Evolutionary conservation across 805 yeast species (phyloP).

Genomic region (Lipomyces mesembrius): DNA sequence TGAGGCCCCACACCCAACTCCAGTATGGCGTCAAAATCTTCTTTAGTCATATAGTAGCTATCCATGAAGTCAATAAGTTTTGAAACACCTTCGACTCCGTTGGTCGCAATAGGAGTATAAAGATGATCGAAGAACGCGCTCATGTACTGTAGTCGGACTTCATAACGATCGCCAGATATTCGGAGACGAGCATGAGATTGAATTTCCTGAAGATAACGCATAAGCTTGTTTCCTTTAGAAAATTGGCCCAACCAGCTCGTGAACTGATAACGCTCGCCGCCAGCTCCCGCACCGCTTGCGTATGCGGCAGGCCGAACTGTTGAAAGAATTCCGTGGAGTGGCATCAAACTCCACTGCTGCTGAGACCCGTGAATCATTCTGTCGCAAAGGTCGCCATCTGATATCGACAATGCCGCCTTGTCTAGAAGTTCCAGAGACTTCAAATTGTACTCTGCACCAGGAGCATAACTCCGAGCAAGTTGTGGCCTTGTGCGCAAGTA

Average conservation of each 20-base stretch:
- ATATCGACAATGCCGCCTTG: slow-evolving; percentile 82
- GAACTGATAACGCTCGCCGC: slow-evolving; percentile 71
- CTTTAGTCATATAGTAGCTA: slow-evolving; percentile 79
- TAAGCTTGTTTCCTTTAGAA: slow-evolving; percentile 55
- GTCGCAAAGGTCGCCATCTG: slow-evolving; percentile 83
- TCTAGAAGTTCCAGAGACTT: slow-evolving; percentile 67
- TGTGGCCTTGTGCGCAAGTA: slow-evolving; percentile 70
- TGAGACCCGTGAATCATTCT: slow-evolving; percentile 69
- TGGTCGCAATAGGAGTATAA: slow-evolving; percentile 58
- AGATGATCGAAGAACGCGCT: slow-evolving; percentile 65
- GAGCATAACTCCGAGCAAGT: slow-evolving; percentile 37
- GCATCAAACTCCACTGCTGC: slow-evolving; percentile 64
- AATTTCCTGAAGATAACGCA: slow-evolving; percentile 78
- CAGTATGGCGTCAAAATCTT: slow-evolving; percentile 88
- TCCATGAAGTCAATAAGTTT: slow-evolving; percentile 78
- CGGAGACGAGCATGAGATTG: slow-evolving; percentile 84
- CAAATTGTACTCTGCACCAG: slow-evolving; percentile 45
- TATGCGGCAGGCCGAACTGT: slow-evolving; percentile 77
- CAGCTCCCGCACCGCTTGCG: slow-evolving; percentile 67
- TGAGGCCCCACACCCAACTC: slow-evolving; percentile 76
- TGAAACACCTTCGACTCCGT: slow-evolving; percentile 66
- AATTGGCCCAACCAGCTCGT: slow-evolving; percentile 48
- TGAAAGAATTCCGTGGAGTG: slow-evolving; percentile 86
- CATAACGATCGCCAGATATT: slow-evolving; percentile 74
- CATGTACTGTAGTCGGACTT: slow-evolving; percentile 68